Conservation (phyloP, 345 rosid genomes). For the Hibiscus trionum region DNA sequence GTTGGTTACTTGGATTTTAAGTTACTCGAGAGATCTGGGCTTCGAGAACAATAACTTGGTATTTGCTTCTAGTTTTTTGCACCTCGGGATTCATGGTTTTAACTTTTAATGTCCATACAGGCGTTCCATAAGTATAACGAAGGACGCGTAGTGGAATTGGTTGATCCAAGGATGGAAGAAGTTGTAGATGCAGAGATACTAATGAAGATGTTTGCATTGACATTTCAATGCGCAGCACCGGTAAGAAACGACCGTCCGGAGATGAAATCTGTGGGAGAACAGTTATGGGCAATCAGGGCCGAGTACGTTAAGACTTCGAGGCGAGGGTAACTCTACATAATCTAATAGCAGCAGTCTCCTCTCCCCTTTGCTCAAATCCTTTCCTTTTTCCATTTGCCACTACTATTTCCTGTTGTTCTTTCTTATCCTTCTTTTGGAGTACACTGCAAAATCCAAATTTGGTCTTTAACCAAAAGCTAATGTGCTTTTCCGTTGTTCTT, state of each 20-base stretch:
- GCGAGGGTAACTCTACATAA: conserved; percentile 9
- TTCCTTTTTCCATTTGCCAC: not conserved
- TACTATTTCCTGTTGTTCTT: not conserved
- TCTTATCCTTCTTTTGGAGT: not conserved
- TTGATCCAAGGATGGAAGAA: conserved; percentile 68
- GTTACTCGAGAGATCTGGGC: too few species aligned
- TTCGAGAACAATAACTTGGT: not conserved
- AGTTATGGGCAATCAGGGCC: conserved; percentile 61
- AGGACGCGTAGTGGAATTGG: conserved; percentile 42
- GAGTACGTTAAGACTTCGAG: conserved; percentile 46
- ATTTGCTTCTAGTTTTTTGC: not conserved
- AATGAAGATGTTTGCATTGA: conserved; percentile 57
- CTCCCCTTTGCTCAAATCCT: not conserved
- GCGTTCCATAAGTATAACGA: conserved; percentile 59
- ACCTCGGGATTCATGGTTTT: not conserved
- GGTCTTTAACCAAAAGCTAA: not conserved
- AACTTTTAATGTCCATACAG: conserved; percentile 28
- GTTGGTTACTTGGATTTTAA: too few species aligned
- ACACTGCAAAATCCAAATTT: not conserved
- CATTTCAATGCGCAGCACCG: conserved; percentile 89
- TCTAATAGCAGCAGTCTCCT: not conserved
- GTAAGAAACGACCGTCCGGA: conserved; percentile 63
- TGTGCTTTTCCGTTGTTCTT: not conserved
- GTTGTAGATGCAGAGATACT: conserved; percentile 40
- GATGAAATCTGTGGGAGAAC: conserved; percentile 78